phyloP scores from a whole-genome alignment of 2,329 filamentous ascomycete species.

The Bipolaris gigantea region DNA sequence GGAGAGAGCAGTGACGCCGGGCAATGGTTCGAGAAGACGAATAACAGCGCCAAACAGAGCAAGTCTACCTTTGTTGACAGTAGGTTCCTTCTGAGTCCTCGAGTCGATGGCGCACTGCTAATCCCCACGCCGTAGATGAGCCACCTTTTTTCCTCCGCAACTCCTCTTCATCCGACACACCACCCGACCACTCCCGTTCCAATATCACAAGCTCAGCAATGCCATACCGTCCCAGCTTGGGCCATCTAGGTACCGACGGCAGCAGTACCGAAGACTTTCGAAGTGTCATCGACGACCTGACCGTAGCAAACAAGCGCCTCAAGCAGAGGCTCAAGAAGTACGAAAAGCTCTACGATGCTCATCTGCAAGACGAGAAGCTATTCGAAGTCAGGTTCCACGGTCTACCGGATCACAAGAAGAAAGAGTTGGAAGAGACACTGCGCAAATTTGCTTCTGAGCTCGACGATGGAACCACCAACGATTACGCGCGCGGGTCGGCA shows the following conservation, averaged over 20 bases:
- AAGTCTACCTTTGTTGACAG: slow-evolving; percentile 48
- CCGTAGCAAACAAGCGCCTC: slow-evolving; percentile 77
- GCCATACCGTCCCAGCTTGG: slow-evolving; percentile 40
- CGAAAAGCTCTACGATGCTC: slow-evolving; percentile 66
- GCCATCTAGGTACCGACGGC: slow-evolving; percentile 48
- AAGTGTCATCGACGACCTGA: slow-evolving; percentile 85
- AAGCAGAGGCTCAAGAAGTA: slow-evolving; percentile 73
- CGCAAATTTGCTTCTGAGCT: slow-evolving; percentile 70
- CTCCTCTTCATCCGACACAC: slow-evolving; percentile 50
- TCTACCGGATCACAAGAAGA: slow-evolving; percentile 70
- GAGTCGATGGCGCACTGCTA: not conserved
- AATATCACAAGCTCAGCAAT: slow-evolving; percentile 19
- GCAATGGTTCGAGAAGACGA: slow-evolving; percentile 56
- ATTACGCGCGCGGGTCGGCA: slow-evolving; percentile 37
- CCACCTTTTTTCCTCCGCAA: slow-evolving; percentile 51
- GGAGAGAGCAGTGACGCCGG: slow-evolving; percentile 57
- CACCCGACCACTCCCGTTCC: slow-evolving; percentile 40
- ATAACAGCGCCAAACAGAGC: slow-evolving; percentile 50
- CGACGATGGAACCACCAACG: slow-evolving; percentile 45
- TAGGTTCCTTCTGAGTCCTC: slow-evolving; percentile 21
- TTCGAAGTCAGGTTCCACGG: slow-evolving; percentile 83
- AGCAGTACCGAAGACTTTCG: slow-evolving; percentile 75
- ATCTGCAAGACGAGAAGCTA: slow-evolving; percentile 72
- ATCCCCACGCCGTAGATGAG: slow-evolving; percentile 38
- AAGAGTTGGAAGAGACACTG: slow-evolving; percentile 73